phyloP scores from a whole-genome alignment of 2,329 filamentous ascomycete genomes.

The Botrytis galanthina region DNA sequence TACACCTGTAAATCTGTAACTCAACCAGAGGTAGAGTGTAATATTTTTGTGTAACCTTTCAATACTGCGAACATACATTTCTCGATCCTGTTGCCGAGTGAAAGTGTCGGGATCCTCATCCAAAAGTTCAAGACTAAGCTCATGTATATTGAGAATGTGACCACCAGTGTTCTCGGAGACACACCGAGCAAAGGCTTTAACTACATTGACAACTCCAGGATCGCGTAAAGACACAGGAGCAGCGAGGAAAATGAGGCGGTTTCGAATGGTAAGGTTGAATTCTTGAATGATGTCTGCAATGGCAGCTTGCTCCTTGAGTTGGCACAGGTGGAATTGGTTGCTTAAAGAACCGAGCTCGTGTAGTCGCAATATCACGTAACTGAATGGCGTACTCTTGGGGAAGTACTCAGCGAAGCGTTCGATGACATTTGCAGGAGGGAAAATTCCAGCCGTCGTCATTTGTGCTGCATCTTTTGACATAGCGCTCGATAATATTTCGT shows the following conservation, averaged over 20 bases:
- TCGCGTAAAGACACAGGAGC: constrained; percentile 64
- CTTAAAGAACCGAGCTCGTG: constrained; percentile 62
- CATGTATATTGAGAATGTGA: constrained; percentile 69
- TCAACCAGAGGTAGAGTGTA: constrained; percentile 89
- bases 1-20: constrained; percentile 79
- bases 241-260: constrained; percentile 73
- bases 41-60: constrained; percentile 80
- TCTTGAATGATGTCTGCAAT: constrained; percentile 74
- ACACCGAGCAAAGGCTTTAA: constrained; percentile 64
- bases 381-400: constrained; percentile 75
- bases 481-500: constrained; percentile 57
- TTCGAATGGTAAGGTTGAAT: constrained; percentile 65
- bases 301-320: constrained; percentile 56
- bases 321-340: constrained; percentile 68
- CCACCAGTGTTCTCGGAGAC: constrained; percentile 71
- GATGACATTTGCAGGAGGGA: constrained; percentile 68
- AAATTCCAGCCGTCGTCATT: constrained; percentile 68
- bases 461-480: constrained; percentile 64
- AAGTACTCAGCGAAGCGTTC: constrained; percentile 80
- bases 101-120: constrained; percentile 42
- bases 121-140: constrained; percentile 68
- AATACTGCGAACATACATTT: constrained; percentile 57
- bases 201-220: constrained; percentile 45
- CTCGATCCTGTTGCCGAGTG: constrained; percentile 38
- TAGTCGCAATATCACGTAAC: constrained; percentile 75